Conservation (phyloP, 176 grass and related monocot genomes). For the Cocos nucifera region DNA sequence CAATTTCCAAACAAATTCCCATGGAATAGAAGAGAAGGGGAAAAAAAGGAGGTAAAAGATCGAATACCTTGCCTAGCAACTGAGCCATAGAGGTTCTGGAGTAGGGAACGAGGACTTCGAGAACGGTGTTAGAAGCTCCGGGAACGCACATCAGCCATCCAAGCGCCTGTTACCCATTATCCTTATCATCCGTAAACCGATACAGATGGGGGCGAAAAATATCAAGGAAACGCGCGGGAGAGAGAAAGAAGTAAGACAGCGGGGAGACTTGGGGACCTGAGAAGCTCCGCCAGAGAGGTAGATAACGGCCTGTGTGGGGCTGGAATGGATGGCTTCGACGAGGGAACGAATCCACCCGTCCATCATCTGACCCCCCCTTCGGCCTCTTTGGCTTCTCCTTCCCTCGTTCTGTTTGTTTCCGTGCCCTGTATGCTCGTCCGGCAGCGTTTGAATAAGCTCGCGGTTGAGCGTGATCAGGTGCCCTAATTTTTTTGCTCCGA, state of each 20-base stretch:
- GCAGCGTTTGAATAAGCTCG: no score
- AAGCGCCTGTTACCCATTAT: conserved; percentile 40
- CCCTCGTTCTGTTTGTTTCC: no score
- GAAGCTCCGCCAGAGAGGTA: conserved; percentile 92
- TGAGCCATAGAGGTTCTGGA: conserved; percentile 68
- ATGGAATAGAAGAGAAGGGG: neutral
- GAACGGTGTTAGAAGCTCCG: conserved; percentile 64
- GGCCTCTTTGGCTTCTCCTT: no score
- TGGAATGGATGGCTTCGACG: conserved; percentile 73
- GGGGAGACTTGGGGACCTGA: conserved; percentile 31
- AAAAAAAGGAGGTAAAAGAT: neutral
- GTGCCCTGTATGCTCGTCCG: no score
- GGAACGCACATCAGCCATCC: conserved; percentile 83
- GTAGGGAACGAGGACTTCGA: conserved; percentile 89
- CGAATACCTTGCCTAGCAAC: conserved; percentile 66
- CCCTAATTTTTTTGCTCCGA: no score
- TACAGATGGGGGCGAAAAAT: conserved; percentile 3
- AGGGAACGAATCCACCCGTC: conserved; percentile 58
- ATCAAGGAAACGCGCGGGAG: neutral
- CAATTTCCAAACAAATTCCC: neutral
- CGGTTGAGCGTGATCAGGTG: no score
- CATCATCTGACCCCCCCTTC: conserved; percentile 18
- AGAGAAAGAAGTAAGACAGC: neutral
- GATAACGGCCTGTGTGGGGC: conserved; percentile 56
- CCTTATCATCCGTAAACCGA: neutral